Base-by-base conservation (phyloP, 305 asterid species). In the Striga hermonthica region DNA sequence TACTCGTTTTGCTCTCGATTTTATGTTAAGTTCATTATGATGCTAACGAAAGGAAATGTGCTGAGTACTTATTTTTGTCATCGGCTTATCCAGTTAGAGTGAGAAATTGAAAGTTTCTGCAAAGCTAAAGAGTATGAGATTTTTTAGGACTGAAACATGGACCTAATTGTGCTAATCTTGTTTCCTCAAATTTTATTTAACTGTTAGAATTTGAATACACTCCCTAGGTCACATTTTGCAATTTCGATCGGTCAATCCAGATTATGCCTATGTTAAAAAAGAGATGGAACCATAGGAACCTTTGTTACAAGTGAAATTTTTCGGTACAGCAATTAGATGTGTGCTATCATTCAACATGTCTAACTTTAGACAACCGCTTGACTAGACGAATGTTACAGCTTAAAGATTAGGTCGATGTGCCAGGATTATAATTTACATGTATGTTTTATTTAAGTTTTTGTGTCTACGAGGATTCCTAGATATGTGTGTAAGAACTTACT, bases 361-460 rank as follows among this genome's bases (percentile, higher is more conserved):
- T 22, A 22, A 22, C 31, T 22, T 22, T 22, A 22, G 31, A 2
- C 31, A 22, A 22, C 31, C 11, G 54, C 15, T 48, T 48, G 54
- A 12, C 4, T 48, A 14, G 57, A 52, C 45, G 12, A 28, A 40
- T 1, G 8, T 38, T 7, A 41, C 7, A 15, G 43, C n/a, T 52
- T 28, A 50, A 50, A 50, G 41, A 52, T 53, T 52, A 44, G 14
- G 28, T 44, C 9, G 41, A 37, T 48, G 54, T 48, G 54, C 54
- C 54, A 11, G 31, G 31, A 65, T 22, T 22, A 7, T 44, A 43
- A 64, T 53, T 47, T 41, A 1, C n/a, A 22, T 22, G 31, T 22
- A 1, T 22, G 2, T 22, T 22, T 22, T 22, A 0, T 22, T 0
- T 34, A 31, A 41, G 16, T 36, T 55, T 71, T 5, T 31, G 4